These are phyloP conservation scores for Fusarium sp. DNA, from an alignment of 2,329 filamentous ascomycete species.

Conservation along the genomic window DNA sequence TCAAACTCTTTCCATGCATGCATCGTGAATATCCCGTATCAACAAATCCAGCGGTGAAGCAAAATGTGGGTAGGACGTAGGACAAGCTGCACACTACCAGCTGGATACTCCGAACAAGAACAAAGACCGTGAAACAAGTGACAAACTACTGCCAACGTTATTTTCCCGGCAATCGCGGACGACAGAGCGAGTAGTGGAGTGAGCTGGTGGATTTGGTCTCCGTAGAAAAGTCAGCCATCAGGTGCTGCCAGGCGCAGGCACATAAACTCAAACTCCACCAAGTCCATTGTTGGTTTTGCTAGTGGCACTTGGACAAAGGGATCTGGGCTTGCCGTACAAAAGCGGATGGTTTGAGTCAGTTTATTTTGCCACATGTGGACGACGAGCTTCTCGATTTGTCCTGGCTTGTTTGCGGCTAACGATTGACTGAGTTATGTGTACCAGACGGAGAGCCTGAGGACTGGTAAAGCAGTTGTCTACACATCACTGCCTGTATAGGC, in stretches of 20 bases:
- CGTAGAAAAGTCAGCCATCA: constrained; percentile 8
- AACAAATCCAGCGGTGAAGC: constrained; percentile 15
- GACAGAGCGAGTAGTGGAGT: not conserved
- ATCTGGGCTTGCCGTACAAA: constrained; percentile 10
- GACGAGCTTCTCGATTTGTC: not conserved
- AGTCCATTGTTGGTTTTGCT: constrained; percentile 1
- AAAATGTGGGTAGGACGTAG: constrained; percentile 12
- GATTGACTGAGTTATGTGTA: not conserved
- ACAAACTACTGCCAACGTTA: not conserved
- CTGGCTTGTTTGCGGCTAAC: not conserved
- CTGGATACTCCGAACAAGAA: constrained; percentile 8
- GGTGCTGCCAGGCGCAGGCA: constrained; percentile 22
- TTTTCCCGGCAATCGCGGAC: not conserved
- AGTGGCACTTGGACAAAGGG: constrained; percentile 10
- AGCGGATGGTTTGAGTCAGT: constrained; percentile 29
- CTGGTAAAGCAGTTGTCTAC: not conserved
- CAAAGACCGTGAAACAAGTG: constrained; percentile 15
- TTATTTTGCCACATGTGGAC: constrained; percentile 9
- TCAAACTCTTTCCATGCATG: not conserved
- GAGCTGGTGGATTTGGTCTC: not conserved
- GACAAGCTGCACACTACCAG: constrained; percentile 5
- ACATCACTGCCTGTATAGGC: no score
- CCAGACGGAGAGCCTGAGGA: not conserved
- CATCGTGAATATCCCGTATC: not conserved
- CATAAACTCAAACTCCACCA: constrained; percentile 27